phyloP scores from a whole-genome alignment of 2,329 filamentous ascomycete genomes.

The Trichoderma brevicompactum region DNA sequence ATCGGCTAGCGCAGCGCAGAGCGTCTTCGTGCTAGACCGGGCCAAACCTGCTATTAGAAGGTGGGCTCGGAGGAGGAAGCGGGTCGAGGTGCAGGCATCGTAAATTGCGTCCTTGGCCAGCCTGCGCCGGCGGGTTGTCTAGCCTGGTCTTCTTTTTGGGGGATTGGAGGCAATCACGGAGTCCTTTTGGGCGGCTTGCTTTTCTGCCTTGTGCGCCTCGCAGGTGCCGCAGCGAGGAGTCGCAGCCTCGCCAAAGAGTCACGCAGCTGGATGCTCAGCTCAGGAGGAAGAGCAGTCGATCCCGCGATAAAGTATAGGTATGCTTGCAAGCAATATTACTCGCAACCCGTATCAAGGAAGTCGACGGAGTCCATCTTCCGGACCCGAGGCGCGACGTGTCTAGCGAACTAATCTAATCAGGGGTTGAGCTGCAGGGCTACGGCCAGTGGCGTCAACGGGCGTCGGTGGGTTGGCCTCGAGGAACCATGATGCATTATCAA shows the following conservation, averaged over 20 bases:
- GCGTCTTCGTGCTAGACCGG: conserved; percentile 20
- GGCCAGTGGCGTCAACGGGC: conserved; percentile 15
- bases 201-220: no score
- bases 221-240: no score
- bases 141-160: no score
- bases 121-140: not conserved
- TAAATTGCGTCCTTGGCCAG: conserved; percentile 30
- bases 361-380: conserved; percentile 3
- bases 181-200: no score
- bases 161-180: no score
- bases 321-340: not conserved
- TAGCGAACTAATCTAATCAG: conserved; percentile 7
- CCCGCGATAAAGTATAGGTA: no score
- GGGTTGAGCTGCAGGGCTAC: conserved; percentile 15
- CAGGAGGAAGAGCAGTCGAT: not conserved
- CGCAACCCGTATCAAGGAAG: not conserved
- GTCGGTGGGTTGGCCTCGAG: conserved; percentile 3
- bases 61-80: conserved; percentile 27
- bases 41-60: conserved; percentile 24
- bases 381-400: not conserved
- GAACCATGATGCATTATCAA: not conserved
- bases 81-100: conserved; percentile 27
- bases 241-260: no score
- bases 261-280: no score
- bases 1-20: conserved; percentile 26